Conservation (phyloP, 305 asterid species). For the Fraxinus angustifolia region DNA sequence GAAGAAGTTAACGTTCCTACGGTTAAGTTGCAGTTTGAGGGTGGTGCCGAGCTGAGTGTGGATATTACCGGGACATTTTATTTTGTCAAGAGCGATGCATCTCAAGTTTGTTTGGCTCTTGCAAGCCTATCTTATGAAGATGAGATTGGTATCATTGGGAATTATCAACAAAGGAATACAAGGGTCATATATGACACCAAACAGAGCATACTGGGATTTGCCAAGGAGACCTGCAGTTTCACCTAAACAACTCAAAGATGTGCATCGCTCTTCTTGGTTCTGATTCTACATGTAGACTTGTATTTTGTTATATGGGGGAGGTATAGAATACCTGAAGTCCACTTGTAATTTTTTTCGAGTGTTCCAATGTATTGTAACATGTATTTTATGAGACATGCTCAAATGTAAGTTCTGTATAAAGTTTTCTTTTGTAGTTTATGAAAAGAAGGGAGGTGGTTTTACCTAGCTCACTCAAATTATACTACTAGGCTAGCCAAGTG, state of each 20-base stretch:
- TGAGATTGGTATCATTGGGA: constrained; percentile 79
- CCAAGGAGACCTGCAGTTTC: constrained; percentile 70
- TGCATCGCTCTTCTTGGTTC: constrained; percentile 14
- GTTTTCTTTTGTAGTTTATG: not conserved
- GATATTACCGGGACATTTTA: constrained; percentile 69
- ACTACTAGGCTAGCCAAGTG: not conserved
- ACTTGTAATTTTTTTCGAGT: constrained; percentile 10
- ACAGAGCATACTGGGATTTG: constrained; percentile 66
- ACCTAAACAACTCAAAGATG: constrained; percentile 21
- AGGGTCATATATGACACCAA: constrained; percentile 74
- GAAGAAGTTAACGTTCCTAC: constrained; percentile 69
- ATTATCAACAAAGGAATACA: constrained; percentile 79
- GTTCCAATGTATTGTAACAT: constrained; percentile 16
- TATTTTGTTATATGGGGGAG: constrained; percentile 21
- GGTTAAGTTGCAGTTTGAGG: constrained; percentile 57
- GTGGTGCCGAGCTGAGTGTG: constrained; percentile 56
- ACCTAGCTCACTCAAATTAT: not conserved
- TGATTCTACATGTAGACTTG: constrained; percentile 25
- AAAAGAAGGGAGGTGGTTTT: not conserved
- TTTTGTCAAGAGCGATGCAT: constrained; percentile 58
- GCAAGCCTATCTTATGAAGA: constrained; percentile 71
- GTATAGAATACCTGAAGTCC: constrained; percentile 26
- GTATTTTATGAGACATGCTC: constrained; percentile 6
- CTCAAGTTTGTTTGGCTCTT: constrained; percentile 85
- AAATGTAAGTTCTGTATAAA: not conserved